Base-by-base conservation (phyloP, 192 early-diverging fungal species). In the Backusella morwellensis region DNA sequence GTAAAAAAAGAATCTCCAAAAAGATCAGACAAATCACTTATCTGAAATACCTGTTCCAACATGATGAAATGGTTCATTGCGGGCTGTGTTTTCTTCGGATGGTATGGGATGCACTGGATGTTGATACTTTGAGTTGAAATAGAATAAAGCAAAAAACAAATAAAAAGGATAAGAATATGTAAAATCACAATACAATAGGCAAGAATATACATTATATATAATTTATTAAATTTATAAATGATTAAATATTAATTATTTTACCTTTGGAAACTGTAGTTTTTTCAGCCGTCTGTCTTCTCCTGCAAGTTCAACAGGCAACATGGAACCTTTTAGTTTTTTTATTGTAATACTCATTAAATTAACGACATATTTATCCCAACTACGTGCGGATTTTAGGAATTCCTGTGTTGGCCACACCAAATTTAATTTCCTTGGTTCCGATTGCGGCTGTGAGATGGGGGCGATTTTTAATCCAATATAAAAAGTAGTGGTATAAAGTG, bases 381-480 rank as follows among this genome's bases (percentile, higher is more conserved):
- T 71, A 67, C 93, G 94, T 59, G 98, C 93, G 47, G 95, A 80
- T 23, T 90, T 88, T 23, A 89, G 89, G 85, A 96, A 99, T 67
- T 97, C 95, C 9, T 85, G 78, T 9, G 90, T 93, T 7, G 95
- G 94, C 87, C 92, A 90, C 15, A 90, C 85, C 26, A 98, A 85
- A 74, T 97, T 93, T 82, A 97, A 79, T 54, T 89, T 89, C 15
- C 90, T 80, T 32, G 85, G 86, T n/a, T 78, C 91, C 7, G 84
- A 75, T 3, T 85, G 63, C 21, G 80, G 26, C 8, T 63, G 56
- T 80, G 89, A 79, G 72, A 86, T 86, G 21, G 89, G 84, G 34
- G 87, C 85, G 41, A 97, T 86, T 52, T 84, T 78, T 15, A 99
- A 79, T 5, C 97, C 98, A 80, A 99, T 90, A 80, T 98, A 98